Conservation (phyloP, 2,329 filamentous ascomycete species). For the Aspergillus sp. region DNA sequence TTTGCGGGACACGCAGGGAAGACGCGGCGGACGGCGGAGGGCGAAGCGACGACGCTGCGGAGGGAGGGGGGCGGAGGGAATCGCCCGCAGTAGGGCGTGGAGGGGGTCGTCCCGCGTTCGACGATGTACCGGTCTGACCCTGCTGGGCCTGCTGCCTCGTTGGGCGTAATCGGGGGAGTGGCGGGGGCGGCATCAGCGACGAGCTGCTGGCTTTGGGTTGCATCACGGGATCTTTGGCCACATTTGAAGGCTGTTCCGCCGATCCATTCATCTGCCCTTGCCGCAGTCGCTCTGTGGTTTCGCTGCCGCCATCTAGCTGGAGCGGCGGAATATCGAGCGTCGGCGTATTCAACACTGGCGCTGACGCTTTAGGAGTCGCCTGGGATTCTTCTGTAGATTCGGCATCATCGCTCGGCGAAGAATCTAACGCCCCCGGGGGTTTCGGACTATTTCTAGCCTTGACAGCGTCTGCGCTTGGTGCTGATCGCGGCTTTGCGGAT, state of each 20-base stretch:
- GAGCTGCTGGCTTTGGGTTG: slow-evolving; percentile 9
- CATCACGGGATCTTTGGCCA: slow-evolving; percentile 6
- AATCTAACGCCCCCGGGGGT: background rate
- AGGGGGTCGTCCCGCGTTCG: slow-evolving; percentile 13
- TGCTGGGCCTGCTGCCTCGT: slow-evolving; percentile 15
- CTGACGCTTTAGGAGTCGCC: slow-evolving; percentile 29
- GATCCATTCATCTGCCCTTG: slow-evolving; percentile 4
- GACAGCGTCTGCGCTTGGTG: slow-evolving; percentile 7
- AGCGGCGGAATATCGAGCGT: slow-evolving; percentile 23
- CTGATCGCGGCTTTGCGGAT: slow-evolving; percentile 7
- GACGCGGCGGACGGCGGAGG: slow-evolving; percentile 37
- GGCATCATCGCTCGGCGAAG: slow-evolving; percentile 4
- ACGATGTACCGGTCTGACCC: slow-evolving; percentile 5
- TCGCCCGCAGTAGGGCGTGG: slow-evolving; percentile 19
- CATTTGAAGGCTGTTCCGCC: slow-evolving; percentile 1
- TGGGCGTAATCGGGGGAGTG: slow-evolving; percentile 19
- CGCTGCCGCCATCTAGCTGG: slow-evolving; percentile 18
- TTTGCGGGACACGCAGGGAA: slow-evolving; percentile 32
- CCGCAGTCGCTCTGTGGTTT: slow-evolving; percentile 6
- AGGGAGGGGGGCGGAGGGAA: slow-evolving; percentile 34
- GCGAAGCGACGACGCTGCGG: slow-evolving; percentile 36
- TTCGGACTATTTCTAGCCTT: slow-evolving; percentile 5
- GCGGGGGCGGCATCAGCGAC: slow-evolving; percentile 27
- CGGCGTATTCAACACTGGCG: slow-evolving; percentile 16
- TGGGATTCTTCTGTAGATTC: slow-evolving; percentile 16